These are phyloP conservation scores for Fusarium lateritium DNA, from an alignment of 2,329 filamentous ascomycete genomes.

Conservation along the genomic window DNA sequence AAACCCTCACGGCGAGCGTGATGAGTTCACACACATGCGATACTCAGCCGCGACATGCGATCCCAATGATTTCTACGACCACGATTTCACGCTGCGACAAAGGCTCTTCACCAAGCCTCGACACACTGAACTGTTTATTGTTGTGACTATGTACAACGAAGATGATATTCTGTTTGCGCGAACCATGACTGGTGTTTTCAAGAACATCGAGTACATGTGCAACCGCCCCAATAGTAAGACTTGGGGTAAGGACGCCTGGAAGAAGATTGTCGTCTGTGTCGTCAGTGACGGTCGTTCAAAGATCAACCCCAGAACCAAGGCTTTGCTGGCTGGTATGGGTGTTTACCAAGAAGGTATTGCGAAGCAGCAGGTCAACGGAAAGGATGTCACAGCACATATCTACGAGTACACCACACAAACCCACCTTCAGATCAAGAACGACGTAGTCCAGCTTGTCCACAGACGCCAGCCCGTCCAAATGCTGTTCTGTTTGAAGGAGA, in stretches of 20 bases:
- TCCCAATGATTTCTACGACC: conserved; percentile 86
- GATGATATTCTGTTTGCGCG: conserved; percentile 96
- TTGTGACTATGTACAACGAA: conserved; percentile 99
- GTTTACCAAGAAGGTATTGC: conserved; percentile 99
- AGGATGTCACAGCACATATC: conserved; percentile 96
- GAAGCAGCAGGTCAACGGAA: conserved; percentile 96
- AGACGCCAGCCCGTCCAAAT: conserved; percentile 94
- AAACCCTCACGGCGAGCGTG: conserved; percentile 90
- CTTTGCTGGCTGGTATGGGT: conserved; percentile 91
- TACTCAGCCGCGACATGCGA: conserved; percentile 97
- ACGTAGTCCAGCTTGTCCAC: conserved; percentile 85
- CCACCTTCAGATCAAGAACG: conserved; percentile 90
- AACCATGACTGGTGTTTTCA: conserved; percentile 97
- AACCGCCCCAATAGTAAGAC: conserved; percentile 93
- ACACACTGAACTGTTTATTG: conserved; percentile 96
- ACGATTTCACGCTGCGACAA: conserved; percentile 93
- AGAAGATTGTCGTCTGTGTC: conserved; percentile 99
- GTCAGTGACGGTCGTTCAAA: conserved; percentile 97
- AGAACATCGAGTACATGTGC: conserved; percentile 99
- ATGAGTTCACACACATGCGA: conserved; percentile 92
- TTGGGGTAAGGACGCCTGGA: conserved; percentile 99
- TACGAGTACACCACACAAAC: conserved; percentile 96
- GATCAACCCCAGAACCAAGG: conserved; percentile 93
- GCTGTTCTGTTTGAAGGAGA: conserved; percentile 98
- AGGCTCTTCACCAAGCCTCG: conserved; percentile 92